Base-by-base conservation (phyloP, 192 early-diverging fungal genomes). In the Mortierella antarctica region DNA sequence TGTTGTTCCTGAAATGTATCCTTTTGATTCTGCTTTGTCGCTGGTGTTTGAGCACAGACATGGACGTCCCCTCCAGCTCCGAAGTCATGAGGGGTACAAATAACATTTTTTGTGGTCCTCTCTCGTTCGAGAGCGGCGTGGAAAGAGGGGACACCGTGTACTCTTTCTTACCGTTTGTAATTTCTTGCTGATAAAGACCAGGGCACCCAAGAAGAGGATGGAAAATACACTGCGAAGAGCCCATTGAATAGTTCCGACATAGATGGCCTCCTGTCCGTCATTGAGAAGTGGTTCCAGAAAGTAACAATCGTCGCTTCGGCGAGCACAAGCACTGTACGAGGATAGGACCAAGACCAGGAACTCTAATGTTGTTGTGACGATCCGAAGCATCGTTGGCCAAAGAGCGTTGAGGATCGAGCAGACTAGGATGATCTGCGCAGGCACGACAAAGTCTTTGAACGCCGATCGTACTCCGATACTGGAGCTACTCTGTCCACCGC, bases 371-470 rank as follows among this genome's bases (percentile, higher is more conserved):
- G 75, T 79, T 0, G 63, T 79, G 9, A 71, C 57, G 13, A 67
- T 62, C 46, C 75, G 40, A 15, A 66, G 64, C 12, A 79, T 11
- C 2, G 64, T 79, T 9, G 75, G 75, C 75, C 75, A 79, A n/a
- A 79, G 63, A 8, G 68, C 75, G 51, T 71, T 71, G 45, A 79
- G 62, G 47, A 79, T 71, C 17, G 75, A 79, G 55, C 69, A 79
- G 14, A 70, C 57, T 17, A 79, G 69, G 45, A 79, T 79, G 63
- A 79, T 79, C 64, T 79, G 75, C 9, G 75, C 75, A 5, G 69
- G 75, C 18, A 79, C 60, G 7, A 71, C 63, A 71, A 79, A 79
- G 63, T 79, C 75, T 52, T 71, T 70, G 57, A 79, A 79, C n/a
- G 75, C 75, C 13, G 75, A 79, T 69, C 75, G 75, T 31, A 79